Evolutionary conservation across 768 basidiomycete genomes (phyloP).

Genomic region (Kwoniella newhampshirensis): DNA sequence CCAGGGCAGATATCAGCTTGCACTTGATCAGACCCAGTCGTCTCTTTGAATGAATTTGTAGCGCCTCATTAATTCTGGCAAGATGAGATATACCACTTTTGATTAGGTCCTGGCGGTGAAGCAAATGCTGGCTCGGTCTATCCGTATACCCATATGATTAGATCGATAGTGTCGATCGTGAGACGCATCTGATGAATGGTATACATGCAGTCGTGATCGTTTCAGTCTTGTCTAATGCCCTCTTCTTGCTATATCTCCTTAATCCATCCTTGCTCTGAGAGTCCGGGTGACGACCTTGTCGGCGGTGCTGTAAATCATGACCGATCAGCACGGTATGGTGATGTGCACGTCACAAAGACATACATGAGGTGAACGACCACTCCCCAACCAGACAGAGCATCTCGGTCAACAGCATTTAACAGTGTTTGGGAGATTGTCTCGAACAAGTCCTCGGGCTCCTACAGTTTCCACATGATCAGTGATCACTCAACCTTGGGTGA

Average conservation of each 20-base stretch:
- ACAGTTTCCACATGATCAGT: conserved; percentile 4
- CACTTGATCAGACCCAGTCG: no score
- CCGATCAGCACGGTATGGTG: neutral
- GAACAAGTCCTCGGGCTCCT: conserved; percentile 91
- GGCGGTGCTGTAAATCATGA: conserved; percentile 52
- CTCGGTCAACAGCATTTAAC: conserved; percentile 90
- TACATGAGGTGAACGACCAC: conserved; percentile 93
- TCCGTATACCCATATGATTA: no score
- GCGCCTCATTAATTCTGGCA: no score
- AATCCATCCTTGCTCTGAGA: conserved; percentile 90
- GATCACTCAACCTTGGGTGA: neutral
- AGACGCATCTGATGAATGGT: neutral
- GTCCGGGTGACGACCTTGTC: conserved; percentile 74
- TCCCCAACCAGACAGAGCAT: conserved; percentile 97
- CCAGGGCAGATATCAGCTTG: no score
- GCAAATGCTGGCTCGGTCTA: no score
- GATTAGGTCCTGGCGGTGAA: no score
- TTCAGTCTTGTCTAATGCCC: conserved; percentile 3
- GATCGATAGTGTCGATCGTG: no score
- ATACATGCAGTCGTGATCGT: conserved; percentile 13
- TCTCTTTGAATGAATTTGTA: no score
- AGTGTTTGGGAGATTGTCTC: conserved; percentile 97
- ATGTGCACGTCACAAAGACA: conserved; percentile 51
- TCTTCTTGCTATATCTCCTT: conserved; percentile 12
- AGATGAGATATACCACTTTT: no score